phyloP scores from a whole-genome alignment of 495 filamentous ascomycete species.

The Cercophora samala region DNA sequence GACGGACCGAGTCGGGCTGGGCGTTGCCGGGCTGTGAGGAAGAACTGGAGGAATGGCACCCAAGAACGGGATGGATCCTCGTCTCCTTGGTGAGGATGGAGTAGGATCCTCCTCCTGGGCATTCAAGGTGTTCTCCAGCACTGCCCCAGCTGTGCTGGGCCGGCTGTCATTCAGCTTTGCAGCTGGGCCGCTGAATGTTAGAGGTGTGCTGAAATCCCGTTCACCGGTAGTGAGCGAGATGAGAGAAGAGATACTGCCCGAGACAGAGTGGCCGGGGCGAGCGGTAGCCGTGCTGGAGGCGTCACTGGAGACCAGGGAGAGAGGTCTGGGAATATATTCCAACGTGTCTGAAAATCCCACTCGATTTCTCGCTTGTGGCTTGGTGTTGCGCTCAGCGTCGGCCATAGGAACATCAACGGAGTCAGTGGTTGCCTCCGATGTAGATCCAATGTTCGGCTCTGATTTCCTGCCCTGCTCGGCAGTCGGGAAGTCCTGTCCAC shows the following conservation, averaged over 20 bases:
- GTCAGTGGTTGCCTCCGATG: conserved; percentile 2
- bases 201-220: conserved; percentile 32
- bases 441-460: conserved; percentile 11
- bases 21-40: conserved; percentile 31
- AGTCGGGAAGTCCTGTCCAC: conserved; percentile 40
- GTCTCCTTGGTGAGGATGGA: conserved; percentile 37
- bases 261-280: conserved; percentile 59
- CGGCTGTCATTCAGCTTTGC: conserved; percentile 38
- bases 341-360: conserved; percentile 60
- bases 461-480: conserved; percentile 9
- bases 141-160: conserved; percentile 52
- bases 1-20: conserved; percentile 46
- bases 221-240: conserved; percentile 48
- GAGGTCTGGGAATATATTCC: conserved; percentile 67
- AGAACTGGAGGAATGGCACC: conserved; percentile 32
- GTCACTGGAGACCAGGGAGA: conserved; percentile 71
- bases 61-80: conserved; percentile 52
- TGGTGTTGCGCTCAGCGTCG: conserved; percentile 36
- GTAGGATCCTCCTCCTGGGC: conserved; percentile 32
- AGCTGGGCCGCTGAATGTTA: conserved; percentile 26
- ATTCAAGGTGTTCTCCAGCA: conserved; percentile 47
- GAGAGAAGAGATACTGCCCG: conserved; percentile 62
- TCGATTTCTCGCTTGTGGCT: conserved; percentile 41
- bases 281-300: conserved; percentile 64
- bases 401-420: conserved; percentile 9